Evolutionary conservation across 139 green algal species (phyloP).

Genomic region (Micromonas commoda): DNA sequence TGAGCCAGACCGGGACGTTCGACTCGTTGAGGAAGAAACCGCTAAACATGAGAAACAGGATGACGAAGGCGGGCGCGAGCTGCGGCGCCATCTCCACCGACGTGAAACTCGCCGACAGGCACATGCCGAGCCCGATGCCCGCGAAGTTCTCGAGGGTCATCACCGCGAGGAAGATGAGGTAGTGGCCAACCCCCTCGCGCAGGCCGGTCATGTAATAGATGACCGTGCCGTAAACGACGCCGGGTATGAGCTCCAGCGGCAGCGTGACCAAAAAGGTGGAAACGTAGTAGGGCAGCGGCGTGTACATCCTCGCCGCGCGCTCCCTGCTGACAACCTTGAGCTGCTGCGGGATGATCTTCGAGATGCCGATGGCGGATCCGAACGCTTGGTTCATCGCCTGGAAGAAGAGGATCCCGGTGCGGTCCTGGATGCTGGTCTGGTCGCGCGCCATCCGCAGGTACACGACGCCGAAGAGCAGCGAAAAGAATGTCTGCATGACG

Average conservation of each 20-base stretch:
- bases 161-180: slow-evolving; percentile 8
- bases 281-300: slow-evolving; percentile 26
- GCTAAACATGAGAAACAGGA: slow-evolving; percentile 33
- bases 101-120: slow-evolving; percentile 7
- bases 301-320: slow-evolving; percentile 26
- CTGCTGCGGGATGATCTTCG: slow-evolving; percentile 26
- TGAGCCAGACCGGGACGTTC: slow-evolving; percentile 20
- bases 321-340: slow-evolving; percentile 30
- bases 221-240: slow-evolving; percentile 8
- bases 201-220: slow-evolving; percentile 33
- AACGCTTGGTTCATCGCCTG: slow-evolving; percentile 34
- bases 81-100: slow-evolving; percentile 20
- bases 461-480: slow-evolving; percentile 41
- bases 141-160: slow-evolving; percentile 23
- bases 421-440: slow-evolving; percentile 58
- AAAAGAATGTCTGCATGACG: slow-evolving; percentile 34
- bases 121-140: slow-evolving; percentile 10
- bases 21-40: slow-evolving; percentile 35
- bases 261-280: slow-evolving; percentile 22
- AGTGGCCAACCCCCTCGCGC: slow-evolving; percentile 1
- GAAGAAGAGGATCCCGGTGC: slow-evolving; percentile 53
- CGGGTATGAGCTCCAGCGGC: slow-evolving; percentile 24
- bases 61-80: slow-evolving; percentile 27
- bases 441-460: slow-evolving; percentile 40
- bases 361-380: slow-evolving; percentile 17